phyloP scores from a whole-genome alignment of 2,329 filamentous ascomycete genomes.

The Coniella vitis region DNA sequence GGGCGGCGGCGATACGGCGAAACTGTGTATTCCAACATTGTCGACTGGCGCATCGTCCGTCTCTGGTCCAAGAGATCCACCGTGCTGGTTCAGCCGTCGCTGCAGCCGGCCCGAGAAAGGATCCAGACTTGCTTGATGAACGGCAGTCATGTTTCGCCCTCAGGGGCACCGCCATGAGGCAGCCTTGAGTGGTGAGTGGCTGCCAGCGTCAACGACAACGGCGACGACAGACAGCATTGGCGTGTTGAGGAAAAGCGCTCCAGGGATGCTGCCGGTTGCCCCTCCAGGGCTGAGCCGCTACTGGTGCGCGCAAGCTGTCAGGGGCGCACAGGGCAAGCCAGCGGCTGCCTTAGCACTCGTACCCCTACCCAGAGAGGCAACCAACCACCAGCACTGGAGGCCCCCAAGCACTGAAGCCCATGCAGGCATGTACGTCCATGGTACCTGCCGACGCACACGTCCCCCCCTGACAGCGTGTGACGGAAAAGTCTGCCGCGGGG shows the following conservation, averaged over 20 bases:
- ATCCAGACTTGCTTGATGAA: background rate
- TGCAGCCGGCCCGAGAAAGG: background rate
- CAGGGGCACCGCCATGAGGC: background rate
- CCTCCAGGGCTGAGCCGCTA: background rate
- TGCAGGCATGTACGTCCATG: no score
- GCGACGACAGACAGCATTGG: no score
- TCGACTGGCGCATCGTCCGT: no score
- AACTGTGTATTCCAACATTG: no score
- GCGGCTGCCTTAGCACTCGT: background rate
- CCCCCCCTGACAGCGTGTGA: background rate
- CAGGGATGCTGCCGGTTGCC: background rate
- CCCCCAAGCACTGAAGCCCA: no score
- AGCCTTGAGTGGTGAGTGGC: constrained; percentile 1
- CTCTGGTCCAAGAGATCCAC: no score
- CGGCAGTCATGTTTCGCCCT: background rate
- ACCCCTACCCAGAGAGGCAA: no score
- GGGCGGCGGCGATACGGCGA: no score
- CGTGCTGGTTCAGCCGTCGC: background rate
- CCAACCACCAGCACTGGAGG: no score
- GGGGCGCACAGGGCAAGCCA: background rate
- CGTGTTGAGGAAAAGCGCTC: no score
- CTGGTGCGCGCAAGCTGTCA: background rate
- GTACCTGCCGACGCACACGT: constrained; percentile 1
- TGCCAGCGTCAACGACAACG: no score
- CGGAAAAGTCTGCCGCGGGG: background rate